Percentiles rank a stretch among this genome's conserved stretches.
These are phyloP conservation scores for Ormosia semicastrata DNA, from an alignment of 306 rosid species.

Conservation along the genomic window DNA sequence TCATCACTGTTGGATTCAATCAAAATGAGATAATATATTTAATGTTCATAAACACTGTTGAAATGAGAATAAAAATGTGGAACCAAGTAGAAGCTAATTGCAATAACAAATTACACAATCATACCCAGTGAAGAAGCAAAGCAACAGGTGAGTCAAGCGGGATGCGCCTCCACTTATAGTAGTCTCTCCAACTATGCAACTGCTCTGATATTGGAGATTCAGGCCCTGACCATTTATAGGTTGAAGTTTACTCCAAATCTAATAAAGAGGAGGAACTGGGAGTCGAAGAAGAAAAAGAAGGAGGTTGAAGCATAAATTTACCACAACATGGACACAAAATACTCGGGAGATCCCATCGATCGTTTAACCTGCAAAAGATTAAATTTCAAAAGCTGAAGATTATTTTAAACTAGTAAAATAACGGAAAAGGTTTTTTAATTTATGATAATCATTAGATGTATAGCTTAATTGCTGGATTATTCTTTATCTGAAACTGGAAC, in stretches of 20 bases:
- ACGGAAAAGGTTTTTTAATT: background rate
- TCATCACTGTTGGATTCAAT: background rate
- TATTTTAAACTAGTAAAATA: conserved; percentile 1
- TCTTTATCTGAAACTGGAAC: conserved; percentile 5
- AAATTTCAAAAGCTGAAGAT: conserved; percentile 1
- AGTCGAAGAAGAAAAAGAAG: conserved; percentile 19
- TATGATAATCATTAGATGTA: background rate
- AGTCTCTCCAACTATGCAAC: conserved; percentile 71
- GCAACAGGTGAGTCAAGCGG: conserved; percentile 78
- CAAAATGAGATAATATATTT: conserved; percentile 13
- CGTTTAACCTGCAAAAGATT: conserved; percentile 46
- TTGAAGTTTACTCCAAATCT: conserved; percentile 25
- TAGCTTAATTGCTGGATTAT: background rate
- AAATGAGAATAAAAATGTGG: background rate
- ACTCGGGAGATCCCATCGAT: conserved; percentile 67
- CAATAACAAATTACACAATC: conserved; percentile 17
- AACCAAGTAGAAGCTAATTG: background rate
- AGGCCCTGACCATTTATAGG: conserved; percentile 59
- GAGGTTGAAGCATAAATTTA: conserved; percentile 40
- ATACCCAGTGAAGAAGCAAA: conserved; percentile 91
- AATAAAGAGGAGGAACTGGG: background rate
- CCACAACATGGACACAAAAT: conserved; percentile 71
- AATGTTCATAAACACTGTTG: background rate
- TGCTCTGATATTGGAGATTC: conserved; percentile 36
- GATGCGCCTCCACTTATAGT: conserved; percentile 81